Base-by-base conservation (phyloP, 169 alveolate species). In the Eimeria brunetti region DNA sequence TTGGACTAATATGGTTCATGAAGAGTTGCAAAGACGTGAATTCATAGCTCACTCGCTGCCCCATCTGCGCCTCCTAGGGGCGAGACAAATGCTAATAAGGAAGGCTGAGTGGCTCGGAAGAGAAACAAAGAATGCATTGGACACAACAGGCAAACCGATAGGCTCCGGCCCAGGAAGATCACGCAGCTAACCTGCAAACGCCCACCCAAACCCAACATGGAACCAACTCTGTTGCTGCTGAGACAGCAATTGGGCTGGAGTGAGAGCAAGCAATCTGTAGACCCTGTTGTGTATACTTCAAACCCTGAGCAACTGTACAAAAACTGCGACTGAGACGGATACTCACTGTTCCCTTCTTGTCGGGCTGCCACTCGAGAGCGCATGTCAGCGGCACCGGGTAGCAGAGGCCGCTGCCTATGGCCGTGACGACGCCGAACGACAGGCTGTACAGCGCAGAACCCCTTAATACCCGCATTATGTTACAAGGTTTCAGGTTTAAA, bases 321-420 rank as follows among this genome's bases (percentile, higher is more conserved):
- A 78, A 22, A 22, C 2, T n/a, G 41, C 6, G 3, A 14, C 11
- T 18, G 88, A 2, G 64, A 16, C 33, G 27, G 16, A n/a, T 78
- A 78, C 92, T 56, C 44, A 89, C 88, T 22, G 85, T 38, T 18
- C 94, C 94, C 76, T 89, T 89, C 14, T 53, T 58, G 53, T 89
- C 88, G 4, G 94, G 94, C 60, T 89, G 94, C 94, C 94, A 89
- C 94, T 75, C 73, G 33, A 94, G 94, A 33, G 94, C 91, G 18
- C 89, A 81, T 7, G 94, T 51, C 78, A 94, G 90, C 7, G 96
- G 96, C 46, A 85, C 94, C 22, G 96, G 90, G 94, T 94, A 94
- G 69, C 88, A 36, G 58, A 94, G 89, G 76, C 96, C 96, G 94
- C 94, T 69, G 64, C 96, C 96, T 53, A 94, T 88, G 41, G 94